Evolutionary conservation across 257 asterid genomes (phyloP).

Genomic region (Jasminum sambac): DNA sequence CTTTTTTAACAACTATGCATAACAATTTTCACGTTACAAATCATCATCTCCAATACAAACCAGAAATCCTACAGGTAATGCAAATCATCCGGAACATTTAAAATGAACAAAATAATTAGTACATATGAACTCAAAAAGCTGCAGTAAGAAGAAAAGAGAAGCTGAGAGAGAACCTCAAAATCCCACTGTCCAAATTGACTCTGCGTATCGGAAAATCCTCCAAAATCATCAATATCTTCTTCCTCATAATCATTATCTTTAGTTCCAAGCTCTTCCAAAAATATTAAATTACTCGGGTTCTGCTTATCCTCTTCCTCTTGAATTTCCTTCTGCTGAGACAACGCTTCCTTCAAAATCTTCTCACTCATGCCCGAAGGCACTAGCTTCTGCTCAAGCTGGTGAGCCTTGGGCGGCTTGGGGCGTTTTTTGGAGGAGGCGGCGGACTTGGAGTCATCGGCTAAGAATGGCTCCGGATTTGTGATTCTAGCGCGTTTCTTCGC

Average conservation of each 20-base stretch:
- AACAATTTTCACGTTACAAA: not conserved
- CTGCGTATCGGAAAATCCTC: constrained; percentile 69
- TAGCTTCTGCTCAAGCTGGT: constrained; percentile 68
- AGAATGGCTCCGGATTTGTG: constrained; percentile 82
- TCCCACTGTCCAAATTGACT: constrained; percentile 64
- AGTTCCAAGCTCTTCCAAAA: constrained; percentile 32
- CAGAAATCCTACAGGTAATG: not conserved
- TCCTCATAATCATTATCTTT: constrained; percentile 41
- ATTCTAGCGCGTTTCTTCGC: constrained; percentile 72
- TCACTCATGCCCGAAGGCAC: constrained; percentile 67
- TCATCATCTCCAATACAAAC: not conserved
- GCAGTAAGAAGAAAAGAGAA: not conserved
- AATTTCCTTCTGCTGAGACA: constrained; percentile 82
- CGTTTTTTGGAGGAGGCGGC: constrained; percentile 61
- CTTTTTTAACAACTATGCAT: not conserved
- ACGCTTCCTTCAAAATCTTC: constrained; percentile 76
- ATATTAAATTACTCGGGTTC: constrained; percentile 32
- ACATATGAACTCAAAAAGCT: not conserved
- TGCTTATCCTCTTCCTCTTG: constrained; percentile 65
- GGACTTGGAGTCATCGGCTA: constrained; percentile 51
- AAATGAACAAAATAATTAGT: not conserved
- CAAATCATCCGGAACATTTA: not conserved
- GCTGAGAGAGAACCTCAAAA: constrained; percentile 46
- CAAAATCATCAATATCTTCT: constrained; percentile 65
- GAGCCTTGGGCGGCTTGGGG: constrained; percentile 58